Conservation (phyloP, 129 eudicot genomes). For the Artemisia annua region DNA sequence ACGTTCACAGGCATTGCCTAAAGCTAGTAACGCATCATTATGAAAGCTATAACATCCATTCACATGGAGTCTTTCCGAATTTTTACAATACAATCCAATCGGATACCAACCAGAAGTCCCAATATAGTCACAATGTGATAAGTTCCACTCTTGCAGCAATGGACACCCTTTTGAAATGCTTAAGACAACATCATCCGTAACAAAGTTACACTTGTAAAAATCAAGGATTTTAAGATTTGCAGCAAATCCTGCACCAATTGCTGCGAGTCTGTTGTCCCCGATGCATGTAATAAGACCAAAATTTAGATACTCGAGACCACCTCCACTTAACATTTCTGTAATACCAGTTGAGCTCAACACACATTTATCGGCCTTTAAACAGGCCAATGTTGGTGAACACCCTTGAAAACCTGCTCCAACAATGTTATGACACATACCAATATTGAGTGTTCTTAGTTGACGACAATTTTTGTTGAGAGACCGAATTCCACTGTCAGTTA, state of each 20-base stretch:
- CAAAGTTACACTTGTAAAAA: no score
- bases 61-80: slow-evolving; percentile 58
- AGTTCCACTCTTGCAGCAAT: slow-evolving; percentile 59
- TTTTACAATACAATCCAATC: slow-evolving; percentile 45
- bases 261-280: no score
- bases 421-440: slow-evolving; percentile 35
- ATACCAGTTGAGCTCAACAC: no score
- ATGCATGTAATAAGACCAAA: no score
- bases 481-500: slow-evolving; percentile 39
- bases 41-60: slow-evolving; percentile 51
- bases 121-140: slow-evolving; percentile 53
- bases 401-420: slow-evolving; percentile 59
- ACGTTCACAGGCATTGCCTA: slow-evolving; percentile 49
- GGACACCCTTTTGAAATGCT: slow-evolving; percentile 59
- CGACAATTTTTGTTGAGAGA: slow-evolving; percentile 40
- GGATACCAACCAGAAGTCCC: slow-evolving; percentile 48
- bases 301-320: no score
- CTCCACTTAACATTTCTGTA: no score
- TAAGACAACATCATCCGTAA: no score
- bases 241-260: no score
- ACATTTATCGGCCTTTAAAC: no score
- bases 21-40: slow-evolving; percentile 45
- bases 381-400: slow-evolving; percentile 14
- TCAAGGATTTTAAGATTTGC: no score
- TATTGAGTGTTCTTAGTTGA: slow-evolving; percentile 43